Evolutionary conservation across 805 yeast genomes (phyloP).

Genomic region (Starmerella floricola): DNA sequence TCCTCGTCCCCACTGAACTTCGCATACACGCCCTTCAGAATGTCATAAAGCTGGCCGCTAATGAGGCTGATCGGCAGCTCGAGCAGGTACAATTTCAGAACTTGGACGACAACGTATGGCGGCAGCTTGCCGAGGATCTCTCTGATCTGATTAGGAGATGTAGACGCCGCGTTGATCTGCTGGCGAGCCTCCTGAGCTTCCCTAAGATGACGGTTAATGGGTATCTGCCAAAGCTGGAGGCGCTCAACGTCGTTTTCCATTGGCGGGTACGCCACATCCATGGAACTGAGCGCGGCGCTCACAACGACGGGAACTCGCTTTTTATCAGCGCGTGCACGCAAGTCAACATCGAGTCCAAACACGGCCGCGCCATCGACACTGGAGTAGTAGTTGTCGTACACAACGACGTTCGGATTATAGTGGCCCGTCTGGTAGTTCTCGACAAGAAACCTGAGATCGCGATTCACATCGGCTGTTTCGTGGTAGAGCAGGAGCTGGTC

Average conservation of each 20-base stretch:
- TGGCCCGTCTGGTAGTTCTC: conserved; percentile 62
- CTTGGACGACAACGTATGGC: conserved; percentile 46
- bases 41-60: conserved; percentile 51
- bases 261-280: conserved; percentile 58
- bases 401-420: conserved; percentile 56
- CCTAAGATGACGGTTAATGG: conserved; percentile 27
- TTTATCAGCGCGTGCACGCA: conserved; percentile 57
- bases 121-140: conserved; percentile 30
- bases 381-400: conserved; percentile 71
- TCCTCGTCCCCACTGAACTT: conserved; percentile 34
- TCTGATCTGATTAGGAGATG: conserved; percentile 16
- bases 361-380: conserved; percentile 49
- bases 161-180: conserved; percentile 14
- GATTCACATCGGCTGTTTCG: conserved; percentile 57
- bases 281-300: conserved; percentile 47
- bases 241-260: conserved; percentile 57
- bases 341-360: conserved; percentile 67
- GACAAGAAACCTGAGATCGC: conserved; percentile 53
- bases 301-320: conserved; percentile 60
- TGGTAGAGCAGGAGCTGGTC: conserved; percentile 54
- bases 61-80: conserved; percentile 72
- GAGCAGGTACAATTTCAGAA: conserved; percentile 57
- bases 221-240: conserved; percentile 53
- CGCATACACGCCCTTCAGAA: conserved; percentile 54
- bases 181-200: conserved; percentile 28